Evolutionary conservation across 2,329 filamentous ascomycete genomes (phyloP), one percentile per base, ranked within the genome.

Genomic region (Phialemoniopsis sp.): DNA sequence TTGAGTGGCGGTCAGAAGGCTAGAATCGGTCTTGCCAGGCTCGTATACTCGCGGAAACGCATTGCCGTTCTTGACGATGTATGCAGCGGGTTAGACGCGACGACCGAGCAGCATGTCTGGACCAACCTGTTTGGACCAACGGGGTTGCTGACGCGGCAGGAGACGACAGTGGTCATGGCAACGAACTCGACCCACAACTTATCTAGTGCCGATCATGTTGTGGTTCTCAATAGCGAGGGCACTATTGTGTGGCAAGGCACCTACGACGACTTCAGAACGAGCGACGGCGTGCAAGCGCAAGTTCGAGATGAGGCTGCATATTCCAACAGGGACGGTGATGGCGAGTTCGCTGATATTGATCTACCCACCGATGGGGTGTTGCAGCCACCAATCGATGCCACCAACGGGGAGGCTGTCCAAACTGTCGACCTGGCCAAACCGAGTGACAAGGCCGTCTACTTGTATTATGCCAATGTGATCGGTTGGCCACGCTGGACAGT

Each of bases 41-140:
- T 80, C 34, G 80, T 84, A 1, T 85, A 85, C 54, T 79, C 80
- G 39, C 70, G 80, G 45, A 78, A 80, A 12, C 80, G 84, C 51
- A 70, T 85, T 32, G 84, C 83, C 52, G 61, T 84, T 13, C 65
- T 85, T 8, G 80, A 85, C 43, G 80, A 84, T n/a, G n/a, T n/a
- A n/a, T n/a, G n/a, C n/a, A n/a, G n/a, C n/a, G n/a, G n/a, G n/a
- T n/a, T n/a, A n/a, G n/a, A n/a, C n/a, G n/a, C n/a, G n/a, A n/a
- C n/a, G 31, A 44, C 48, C n/a, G 40, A 47, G 26, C n/a, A 39
- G 15, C 40, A 43, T 17, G 19, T 46, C 21, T 32, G 33, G 21
- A 29, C 33, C 10, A 32, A n/a, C n/a, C 34, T 40, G 44, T 45
- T 43, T 52, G 34, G 13, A 9, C 28, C n/a, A 28, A 34, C 16